A percentile compares a stretch with the other conserved stretches of the same genome.
Evolutionary conservation across 164 flowering plant genomes (phyloP).

Genomic region (Chloranthus sessilifolius): DNA sequence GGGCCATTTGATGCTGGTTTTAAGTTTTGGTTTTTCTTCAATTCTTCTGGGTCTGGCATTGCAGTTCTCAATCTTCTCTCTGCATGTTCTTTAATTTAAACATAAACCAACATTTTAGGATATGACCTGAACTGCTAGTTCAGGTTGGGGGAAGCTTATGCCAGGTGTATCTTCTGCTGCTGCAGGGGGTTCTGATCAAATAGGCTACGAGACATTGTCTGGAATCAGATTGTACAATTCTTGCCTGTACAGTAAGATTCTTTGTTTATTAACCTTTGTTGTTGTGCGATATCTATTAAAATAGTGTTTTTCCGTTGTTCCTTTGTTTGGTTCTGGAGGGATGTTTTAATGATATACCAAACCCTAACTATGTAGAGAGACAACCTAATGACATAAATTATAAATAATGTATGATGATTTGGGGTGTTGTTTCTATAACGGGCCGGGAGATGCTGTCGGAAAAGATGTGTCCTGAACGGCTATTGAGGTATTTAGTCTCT

Average conservation of each 20-base stretch:
- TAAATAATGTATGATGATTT: too few relatives aligned
- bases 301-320: too few relatives aligned
- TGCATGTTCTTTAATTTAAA: slow-evolving; percentile 70
- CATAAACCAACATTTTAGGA: slow-evolving; percentile 36
- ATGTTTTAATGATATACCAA: too few relatives aligned
- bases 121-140: slow-evolving; percentile 25
- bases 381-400: too few relatives aligned
- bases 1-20: slow-evolving; percentile 21
- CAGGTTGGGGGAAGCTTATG: neutral
- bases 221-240: slow-evolving; percentile 10
- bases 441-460: too few relatives aligned
- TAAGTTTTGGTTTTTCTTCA: neutral
- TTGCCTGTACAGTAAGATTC: slow-evolving; percentile 9
- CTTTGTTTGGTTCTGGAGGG: too few relatives aligned
- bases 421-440: too few relatives aligned
- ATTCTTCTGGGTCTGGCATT: slow-evolving; percentile 54
- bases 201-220: neutral
- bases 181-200: neutral
- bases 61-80: slow-evolving; percentile 50
- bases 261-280: neutral
- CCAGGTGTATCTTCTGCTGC: neutral
- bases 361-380: too few relatives aligned
- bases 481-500: too few relatives aligned
- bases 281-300: too few relatives aligned
- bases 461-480: too few relatives aligned